These are phyloP conservation scores for Gossypium rotundifolium DNA, from an alignment of 345 rosid genomes.

Conservation along the genomic window DNA sequence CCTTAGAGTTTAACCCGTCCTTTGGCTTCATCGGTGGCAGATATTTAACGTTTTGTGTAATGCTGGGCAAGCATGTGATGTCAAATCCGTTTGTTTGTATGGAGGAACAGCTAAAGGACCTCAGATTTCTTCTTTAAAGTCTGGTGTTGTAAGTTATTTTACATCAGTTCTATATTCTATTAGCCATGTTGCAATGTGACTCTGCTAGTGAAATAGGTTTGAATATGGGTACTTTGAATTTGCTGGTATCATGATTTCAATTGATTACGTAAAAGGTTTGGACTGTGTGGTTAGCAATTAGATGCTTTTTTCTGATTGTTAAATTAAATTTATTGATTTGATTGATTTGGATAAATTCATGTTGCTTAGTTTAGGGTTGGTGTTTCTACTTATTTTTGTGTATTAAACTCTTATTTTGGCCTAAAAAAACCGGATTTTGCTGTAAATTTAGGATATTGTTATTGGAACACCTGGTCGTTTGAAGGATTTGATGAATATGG, in stretches of 20 bases:
- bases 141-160: constrained; percentile 63
- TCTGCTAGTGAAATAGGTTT: background rate
- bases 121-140: constrained; percentile 57
- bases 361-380: background rate
- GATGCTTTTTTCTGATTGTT: background rate
- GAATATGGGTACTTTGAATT: background rate
- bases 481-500: constrained; percentile 84
- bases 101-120: constrained; percentile 91
- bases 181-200: background rate
- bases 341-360: background rate
- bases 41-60: constrained; percentile 66
- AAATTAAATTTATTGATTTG: background rate
- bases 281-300: background rate
- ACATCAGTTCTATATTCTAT: constrained; percentile 12
- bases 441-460: constrained; percentile 61
- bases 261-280: background rate
- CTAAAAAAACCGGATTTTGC: background rate
- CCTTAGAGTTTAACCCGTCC: background rate
- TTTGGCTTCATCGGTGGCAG: constrained; percentile 29
- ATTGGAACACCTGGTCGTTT: constrained; percentile 99
- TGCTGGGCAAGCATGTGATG: constrained; percentile 75
- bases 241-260: background rate
- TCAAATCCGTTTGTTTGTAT: constrained; percentile 71
- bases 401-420: background rate
- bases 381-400: background rate